These are phyloP conservation scores for Beauveria bassiana DNA, from an alignment of 2,329 filamentous ascomycete species.

Conservation along the genomic window DNA sequence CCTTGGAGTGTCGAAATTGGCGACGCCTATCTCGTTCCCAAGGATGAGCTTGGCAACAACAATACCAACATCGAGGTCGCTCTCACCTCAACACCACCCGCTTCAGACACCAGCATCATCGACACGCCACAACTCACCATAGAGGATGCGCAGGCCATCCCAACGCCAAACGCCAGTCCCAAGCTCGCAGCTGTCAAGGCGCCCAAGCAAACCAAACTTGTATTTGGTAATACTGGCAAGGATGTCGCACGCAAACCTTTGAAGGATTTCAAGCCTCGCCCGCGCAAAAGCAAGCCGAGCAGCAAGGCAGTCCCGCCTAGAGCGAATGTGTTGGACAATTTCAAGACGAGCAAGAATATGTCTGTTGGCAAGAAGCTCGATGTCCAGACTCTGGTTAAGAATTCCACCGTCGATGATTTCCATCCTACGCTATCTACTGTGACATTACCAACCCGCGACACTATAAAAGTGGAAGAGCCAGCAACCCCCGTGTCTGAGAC, in stretches of 20 bases:
- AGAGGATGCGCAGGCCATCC: conserved; percentile 41
- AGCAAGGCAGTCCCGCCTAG: conserved; percentile 28
- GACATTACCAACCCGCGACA: background rate
- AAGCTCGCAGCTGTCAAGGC: conserved; percentile 38
- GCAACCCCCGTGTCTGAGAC: conserved; percentile 16
- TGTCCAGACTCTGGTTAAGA: background rate
- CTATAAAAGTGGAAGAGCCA: conserved; percentile 18
- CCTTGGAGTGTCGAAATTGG: conserved; percentile 50
- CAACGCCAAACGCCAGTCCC: conserved; percentile 51
- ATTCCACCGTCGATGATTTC: background rate
- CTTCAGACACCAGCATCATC: conserved; percentile 15
- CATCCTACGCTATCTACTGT: background rate
- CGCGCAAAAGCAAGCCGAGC: conserved; percentile 26
- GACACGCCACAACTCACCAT: conserved; percentile 28
- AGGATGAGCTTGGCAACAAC: conserved; percentile 35
- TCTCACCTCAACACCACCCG: conserved; percentile 19
- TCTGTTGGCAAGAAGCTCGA: background rate
- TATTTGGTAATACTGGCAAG: conserved; percentile 27
- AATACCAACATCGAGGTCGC: conserved; percentile 26
- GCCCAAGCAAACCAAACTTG: conserved; percentile 45
- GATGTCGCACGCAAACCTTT: conserved; percentile 15
- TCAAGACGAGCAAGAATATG: conserved; percentile 36
- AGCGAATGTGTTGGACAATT: conserved; percentile 32
- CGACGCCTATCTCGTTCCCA: conserved; percentile 39
- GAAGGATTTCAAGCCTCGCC: conserved; percentile 22